Evolutionary conservation across 352 stramenopile genomes (phyloP).

Genomic region (Globisporangium heterothallicum): DNA sequence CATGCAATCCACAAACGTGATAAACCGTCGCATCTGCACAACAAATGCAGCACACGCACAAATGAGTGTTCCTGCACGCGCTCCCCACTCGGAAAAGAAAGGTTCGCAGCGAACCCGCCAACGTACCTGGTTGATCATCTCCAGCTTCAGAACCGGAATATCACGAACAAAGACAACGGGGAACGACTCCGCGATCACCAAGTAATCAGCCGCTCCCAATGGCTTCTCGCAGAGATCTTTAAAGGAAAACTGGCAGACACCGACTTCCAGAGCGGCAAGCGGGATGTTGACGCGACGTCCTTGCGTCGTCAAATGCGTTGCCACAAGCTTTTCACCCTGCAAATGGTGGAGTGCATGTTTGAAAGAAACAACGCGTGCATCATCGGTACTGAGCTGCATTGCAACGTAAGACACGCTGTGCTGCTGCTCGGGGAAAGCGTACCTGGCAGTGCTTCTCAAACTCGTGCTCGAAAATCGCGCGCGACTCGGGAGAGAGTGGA

Average conservation of each 20-base stretch:
- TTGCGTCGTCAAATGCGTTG: constrained; percentile 58
- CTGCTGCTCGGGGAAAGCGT: constrained; percentile 2
- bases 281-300: constrained; percentile 60
- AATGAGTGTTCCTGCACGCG: neutral
- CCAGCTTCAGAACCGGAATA: constrained; percentile 84
- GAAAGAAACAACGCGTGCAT: too few species aligned
- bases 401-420: too few species aligned
- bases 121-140: constrained; percentile 84
- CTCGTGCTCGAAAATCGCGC: constrained; percentile 58
- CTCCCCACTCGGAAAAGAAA: neutral
- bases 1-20: constrained; percentile 98
- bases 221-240: constrained; percentile 93
- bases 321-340: constrained; percentile 37
- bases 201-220: constrained; percentile 92
- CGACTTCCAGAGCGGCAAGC: constrained; percentile 38
- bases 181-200: constrained; percentile 87
- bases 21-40: constrained; percentile 89
- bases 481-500: constrained; percentile 40
- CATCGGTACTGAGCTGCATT: too few species aligned
- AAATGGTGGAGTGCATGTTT: neutral
- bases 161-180: constrained; percentile 89
- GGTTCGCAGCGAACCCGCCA: neutral
- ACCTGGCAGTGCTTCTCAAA: constrained; percentile 56
- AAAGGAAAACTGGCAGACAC: constrained; percentile 92
- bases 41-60: neutral